phyloP scores from a whole-genome alignment of 164 flowering plant species.

The Dillenia suffruticosa region DNA sequence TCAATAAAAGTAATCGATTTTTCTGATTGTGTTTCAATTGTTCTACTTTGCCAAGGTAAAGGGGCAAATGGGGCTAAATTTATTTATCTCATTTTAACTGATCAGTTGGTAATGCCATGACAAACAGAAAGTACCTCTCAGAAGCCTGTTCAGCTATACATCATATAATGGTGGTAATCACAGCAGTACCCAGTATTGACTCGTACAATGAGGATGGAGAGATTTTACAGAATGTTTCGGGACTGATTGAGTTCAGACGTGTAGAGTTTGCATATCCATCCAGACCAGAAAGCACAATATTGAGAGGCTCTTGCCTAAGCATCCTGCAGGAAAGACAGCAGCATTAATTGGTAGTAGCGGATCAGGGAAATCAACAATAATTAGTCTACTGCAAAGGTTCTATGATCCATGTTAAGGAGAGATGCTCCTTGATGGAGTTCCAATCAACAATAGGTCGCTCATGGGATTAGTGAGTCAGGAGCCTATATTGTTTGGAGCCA shows the following conservation, averaged over 20 bases:
- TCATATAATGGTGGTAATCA: conserved; percentile 60
- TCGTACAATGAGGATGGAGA: conserved; percentile 66
- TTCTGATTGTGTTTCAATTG: background rate
- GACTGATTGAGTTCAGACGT: conserved; percentile 62
- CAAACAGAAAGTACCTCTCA: conserved; percentile 66
- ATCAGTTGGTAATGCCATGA: conserved; percentile 68
- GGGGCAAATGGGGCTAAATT: no score
- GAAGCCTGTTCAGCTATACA: conserved; percentile 73
- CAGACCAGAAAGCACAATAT: conserved; percentile 51
- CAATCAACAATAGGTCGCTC: conserved; percentile 61
- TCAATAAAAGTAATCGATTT: background rate
- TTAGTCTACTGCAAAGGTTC: conserved; percentile 66
- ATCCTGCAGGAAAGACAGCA: conserved; percentile 64
- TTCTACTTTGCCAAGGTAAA: no score
- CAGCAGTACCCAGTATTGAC: conserved; percentile 67
- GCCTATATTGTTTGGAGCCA: conserved; percentile 77
- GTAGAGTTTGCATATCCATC: conserved; percentile 79
- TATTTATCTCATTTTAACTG: no score
- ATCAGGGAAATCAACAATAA: conserved; percentile 82
- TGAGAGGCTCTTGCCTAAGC: conserved; percentile 42
- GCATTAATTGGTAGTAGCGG: conserved; percentile 90
- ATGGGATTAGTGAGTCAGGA: conserved; percentile 96
- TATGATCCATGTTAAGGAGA: conserved; percentile 75
- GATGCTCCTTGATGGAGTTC: conserved; percentile 61
- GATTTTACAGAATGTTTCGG: conserved; percentile 37